Evolutionary conservation across 2,329 filamentous ascomycete genomes (phyloP), one percentile per base, ranked within the genome.

Genomic region (Ophioceras dolichostomum): DNA sequence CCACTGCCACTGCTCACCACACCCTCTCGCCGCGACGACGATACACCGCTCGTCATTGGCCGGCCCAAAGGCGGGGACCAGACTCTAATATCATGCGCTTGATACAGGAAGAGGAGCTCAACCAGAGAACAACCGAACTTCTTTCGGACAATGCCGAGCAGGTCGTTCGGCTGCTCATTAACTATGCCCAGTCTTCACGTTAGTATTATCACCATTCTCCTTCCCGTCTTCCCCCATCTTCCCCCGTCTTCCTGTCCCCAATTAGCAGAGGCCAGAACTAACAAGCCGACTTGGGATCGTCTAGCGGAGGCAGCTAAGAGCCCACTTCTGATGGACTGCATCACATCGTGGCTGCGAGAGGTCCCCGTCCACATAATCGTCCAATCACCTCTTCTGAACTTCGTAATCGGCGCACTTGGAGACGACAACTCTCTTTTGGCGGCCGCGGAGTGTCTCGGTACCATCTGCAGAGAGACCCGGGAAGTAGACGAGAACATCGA

Each of bases 261-360:
- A n/a, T n/a, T n/a, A n/a, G n/a, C 17, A 46, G 42, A 40, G 17
- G 32, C 39, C 14, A n/a, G n/a, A n/a, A n/a, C n/a, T n/a, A n/a
- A n/a, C n/a, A n/a, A n/a, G n/a, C n/a, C n/a, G n/a, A n/a, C n/a
- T n/a, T n/a, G n/a, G n/a, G n/a, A 87, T 86, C 72, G 36, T 65
- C 76, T 34, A n/a, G n/a, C n/a, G n/a, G n/a, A n/a, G n/a, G 87
- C 89, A 18, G 74, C 86, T 8, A 81, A 79, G 44, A 94, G 95
- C 52, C 88, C 89, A 3, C 83, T 88, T 51, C 71, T 98, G 34
- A 78, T 96, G 56, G 86, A 95, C 51, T 96, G 91, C 56, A 87
- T 96, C 49, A 93, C 87, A 22, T 95, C 91, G 3, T 98, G 91
- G 91, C 73, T 96, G 47, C 77, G 87, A 48, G 91, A 98, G 61